Evolutionary conservation across 352 stramenopile species (phyloP).

Genomic region (Salisapilia sapeloensis): DNA sequence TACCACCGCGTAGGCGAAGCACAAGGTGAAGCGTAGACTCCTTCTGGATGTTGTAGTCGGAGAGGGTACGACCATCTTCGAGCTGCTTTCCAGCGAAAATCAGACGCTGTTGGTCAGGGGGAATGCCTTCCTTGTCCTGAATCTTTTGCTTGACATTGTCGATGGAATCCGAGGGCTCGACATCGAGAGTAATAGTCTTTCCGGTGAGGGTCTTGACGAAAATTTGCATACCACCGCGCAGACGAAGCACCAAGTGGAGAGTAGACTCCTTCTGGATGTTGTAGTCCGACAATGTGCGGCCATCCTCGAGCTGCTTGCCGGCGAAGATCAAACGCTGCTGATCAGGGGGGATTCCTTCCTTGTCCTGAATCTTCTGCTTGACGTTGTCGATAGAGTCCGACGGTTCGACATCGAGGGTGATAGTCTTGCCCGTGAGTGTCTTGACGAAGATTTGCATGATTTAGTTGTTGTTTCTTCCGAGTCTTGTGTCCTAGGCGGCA

Average conservation of each 20-base stretch:
- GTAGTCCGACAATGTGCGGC: slow-evolving; percentile 89
- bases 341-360: slow-evolving; percentile 87
- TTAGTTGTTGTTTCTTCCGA: too few species aligned
- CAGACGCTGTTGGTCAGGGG: slow-evolving; percentile 87
- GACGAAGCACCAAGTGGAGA: slow-evolving; percentile 84
- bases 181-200: slow-evolving; percentile 86
- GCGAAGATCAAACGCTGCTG: slow-evolving; percentile 94
- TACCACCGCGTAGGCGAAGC: slow-evolving; percentile 63
- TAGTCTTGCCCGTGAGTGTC: slow-evolving; percentile 86
- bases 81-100: slow-evolving; percentile 95
- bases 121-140: slow-evolving; percentile 87
- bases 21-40: slow-evolving; percentile 89
- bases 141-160: slow-evolving; percentile 96
- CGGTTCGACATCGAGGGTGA: slow-evolving; percentile 85
- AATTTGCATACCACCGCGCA: slow-evolving; percentile 72
- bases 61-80: slow-evolving; percentile 86
- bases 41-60: slow-evolving; percentile 92
- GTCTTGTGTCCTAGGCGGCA: too few species aligned
- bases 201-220: slow-evolving; percentile 89
- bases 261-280: slow-evolving; percentile 92
- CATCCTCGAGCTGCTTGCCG: slow-evolving; percentile 91
- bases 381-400: slow-evolving; percentile 91
- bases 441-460: slow-evolving; percentile 90
- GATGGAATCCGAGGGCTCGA: slow-evolving; percentile 86
- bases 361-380: slow-evolving; percentile 92